These are phyloP conservation scores for Tricholoma sp. DNA, from an alignment of 768 basidiomycete species.

Conservation along the genomic window DNA sequence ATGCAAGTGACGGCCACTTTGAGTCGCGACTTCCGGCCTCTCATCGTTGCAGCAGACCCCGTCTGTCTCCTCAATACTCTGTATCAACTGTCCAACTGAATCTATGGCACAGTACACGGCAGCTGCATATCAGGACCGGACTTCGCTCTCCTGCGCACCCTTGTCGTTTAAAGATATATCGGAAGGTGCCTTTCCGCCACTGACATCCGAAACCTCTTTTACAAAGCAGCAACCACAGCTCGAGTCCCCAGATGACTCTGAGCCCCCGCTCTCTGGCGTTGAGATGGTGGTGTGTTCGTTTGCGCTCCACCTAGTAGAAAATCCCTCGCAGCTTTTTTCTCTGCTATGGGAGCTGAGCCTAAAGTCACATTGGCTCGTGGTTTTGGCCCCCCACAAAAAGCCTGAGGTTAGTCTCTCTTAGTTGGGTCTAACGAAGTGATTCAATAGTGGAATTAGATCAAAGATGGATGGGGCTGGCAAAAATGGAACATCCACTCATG, in stretches of 20 bases:
- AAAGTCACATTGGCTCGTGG: slow-evolving; percentile 58
- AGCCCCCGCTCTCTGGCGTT: slow-evolving; percentile 17
- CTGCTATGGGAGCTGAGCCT: slow-evolving; percentile 61
- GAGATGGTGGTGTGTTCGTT: slow-evolving; percentile 74
- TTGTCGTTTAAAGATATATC: slow-evolving; percentile 63
- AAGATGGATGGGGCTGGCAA: slow-evolving; percentile 62
- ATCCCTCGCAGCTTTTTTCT: slow-evolving; percentile 56
- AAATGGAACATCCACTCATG: slow-evolving; percentile 56
- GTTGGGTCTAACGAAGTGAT: not conserved
- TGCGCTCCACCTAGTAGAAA: slow-evolving; percentile 64
- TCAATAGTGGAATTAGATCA: slow-evolving; percentile 36
- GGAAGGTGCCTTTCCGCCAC: slow-evolving; percentile 44
- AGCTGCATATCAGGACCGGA: slow-evolving; percentile 52
- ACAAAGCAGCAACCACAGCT: not conserved
- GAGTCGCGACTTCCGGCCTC: slow-evolving; percentile 26
- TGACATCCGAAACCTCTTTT: slow-evolving; percentile 13
- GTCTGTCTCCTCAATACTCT: slow-evolving; percentile 26
- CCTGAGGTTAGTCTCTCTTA: slow-evolving; percentile 49
- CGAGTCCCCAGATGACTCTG: not conserved
- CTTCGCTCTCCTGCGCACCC: slow-evolving; percentile 46
- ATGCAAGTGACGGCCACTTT: slow-evolving; percentile 23
- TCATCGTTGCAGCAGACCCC: slow-evolving; percentile 46
- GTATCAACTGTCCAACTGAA: not conserved
- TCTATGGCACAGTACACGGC: slow-evolving; percentile 46
- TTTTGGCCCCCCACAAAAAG: slow-evolving; percentile 73